Evolutionary conservation across 2,329 filamentous ascomycete genomes (phyloP), one percentile per base, ranked within the genome.

Genomic region (Alternaria brassicicola): DNA sequence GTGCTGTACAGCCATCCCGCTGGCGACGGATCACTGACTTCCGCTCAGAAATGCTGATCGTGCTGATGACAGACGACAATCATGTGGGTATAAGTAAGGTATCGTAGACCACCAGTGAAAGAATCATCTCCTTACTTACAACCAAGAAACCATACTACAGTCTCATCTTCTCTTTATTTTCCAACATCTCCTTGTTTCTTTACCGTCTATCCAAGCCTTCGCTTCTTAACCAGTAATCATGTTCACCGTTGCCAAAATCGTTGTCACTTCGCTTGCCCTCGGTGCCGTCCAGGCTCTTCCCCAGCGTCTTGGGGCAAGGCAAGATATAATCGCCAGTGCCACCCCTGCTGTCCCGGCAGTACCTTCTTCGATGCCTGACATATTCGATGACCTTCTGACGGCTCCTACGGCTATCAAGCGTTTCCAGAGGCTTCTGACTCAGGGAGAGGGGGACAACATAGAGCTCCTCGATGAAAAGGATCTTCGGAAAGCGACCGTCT

Each of bases 401-500:
- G 72, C 72, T 2, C 69, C 76, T 12, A 75, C 76, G 3, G 70
- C 75, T 9, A 69, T 79, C 64, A 77, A 79, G 58, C 72, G 74
- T 31, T 78, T 78, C 67, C 73, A 78, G 52, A 62, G 65, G 12
- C 70, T 79, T 36, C 67, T 79, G 9, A 72, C 72, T 25, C 55
- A 68, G 10, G 73, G 74, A 28, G 23, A 47, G 52, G 68, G 36
- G 58, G 10, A 47, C 8, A 12, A 28, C 1, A 17, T 8, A n/a
- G 43, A 64, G 8, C 70, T 79, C 8, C 68, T 78, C 41, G 63
- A 68, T 6, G 68, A 61, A 12, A 70, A 75, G 3, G 69, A 65
- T 4, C 63, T 80, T 26, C 67, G 65, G 45, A 65, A 69, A 12
- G 42, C 68, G 70, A 85, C 89, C 78, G 90, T 88, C 73, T 93